A percentile compares a stretch with the other conserved stretches of the same genome.
phyloP scores from a whole-genome alignment of 2,329 filamentous ascomycete species.

The Pseudocercospora crystallina region DNA sequence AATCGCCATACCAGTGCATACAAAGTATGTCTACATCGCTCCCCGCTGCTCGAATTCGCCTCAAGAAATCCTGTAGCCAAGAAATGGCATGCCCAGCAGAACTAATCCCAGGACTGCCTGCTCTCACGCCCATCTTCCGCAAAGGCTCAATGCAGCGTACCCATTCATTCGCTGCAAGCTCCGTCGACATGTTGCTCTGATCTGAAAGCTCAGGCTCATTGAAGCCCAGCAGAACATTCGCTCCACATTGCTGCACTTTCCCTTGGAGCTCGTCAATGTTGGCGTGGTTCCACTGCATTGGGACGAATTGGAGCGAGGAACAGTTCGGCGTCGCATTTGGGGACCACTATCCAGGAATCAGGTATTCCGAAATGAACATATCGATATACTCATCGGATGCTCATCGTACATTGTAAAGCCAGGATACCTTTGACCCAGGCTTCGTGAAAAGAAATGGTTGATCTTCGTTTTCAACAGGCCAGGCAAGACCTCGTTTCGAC shows the following conservation, averaged over 20 bases:
- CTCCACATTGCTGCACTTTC: constrained; percentile 21
- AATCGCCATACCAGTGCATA: constrained; percentile 35
- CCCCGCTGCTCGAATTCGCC: constrained; percentile 24
- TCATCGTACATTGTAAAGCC: constrained; percentile 25
- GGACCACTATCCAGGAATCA: constrained; percentile 32
- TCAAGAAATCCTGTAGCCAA: constrained; percentile 32
- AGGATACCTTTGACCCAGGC: constrained; percentile 34
- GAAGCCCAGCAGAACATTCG: constrained; percentile 25
- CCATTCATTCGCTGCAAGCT: constrained; percentile 30
- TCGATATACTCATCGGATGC: too few relatives aligned
- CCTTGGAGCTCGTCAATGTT: constrained; percentile 26
- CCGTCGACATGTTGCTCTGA: constrained; percentile 32
- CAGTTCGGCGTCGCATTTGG: constrained; percentile 27
- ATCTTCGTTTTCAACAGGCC: constrained; percentile 34
- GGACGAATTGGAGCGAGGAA: constrained; percentile 29
- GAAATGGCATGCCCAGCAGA: constrained; percentile 29
- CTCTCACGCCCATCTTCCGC: constrained; percentile 24
- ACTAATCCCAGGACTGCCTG: constrained; percentile 33
- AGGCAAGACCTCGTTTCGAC: constrained; percentile 36
- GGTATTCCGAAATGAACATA: not conserved
- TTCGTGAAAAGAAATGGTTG: constrained; percentile 32
- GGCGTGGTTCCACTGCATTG: constrained; percentile 37
- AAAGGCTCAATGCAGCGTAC: constrained; percentile 32
- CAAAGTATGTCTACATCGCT: constrained; percentile 34
- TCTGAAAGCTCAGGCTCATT: constrained; percentile 37